Evolutionary conservation across 1,139 yeast species (phyloP).

Genomic region (Kluyveromyces marxianus): DNA sequence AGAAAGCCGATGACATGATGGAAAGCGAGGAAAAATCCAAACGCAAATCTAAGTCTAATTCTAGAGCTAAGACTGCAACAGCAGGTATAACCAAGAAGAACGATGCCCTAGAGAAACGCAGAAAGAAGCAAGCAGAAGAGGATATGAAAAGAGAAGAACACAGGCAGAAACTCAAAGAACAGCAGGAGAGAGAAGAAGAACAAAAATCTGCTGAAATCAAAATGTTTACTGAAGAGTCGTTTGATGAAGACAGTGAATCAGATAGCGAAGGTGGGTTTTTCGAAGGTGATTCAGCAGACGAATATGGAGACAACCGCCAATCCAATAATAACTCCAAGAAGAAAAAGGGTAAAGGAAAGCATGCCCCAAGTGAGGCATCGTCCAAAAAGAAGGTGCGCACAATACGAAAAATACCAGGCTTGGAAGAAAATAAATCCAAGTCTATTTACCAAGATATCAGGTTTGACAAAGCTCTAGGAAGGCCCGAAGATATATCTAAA

Average conservation of each 20-base stretch:
- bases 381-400: conserved; percentile 64
- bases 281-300: conserved; percentile 22
- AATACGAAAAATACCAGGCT: conserved; percentile 70
- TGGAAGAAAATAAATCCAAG: conserved; percentile 36
- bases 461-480: conserved; percentile 85
- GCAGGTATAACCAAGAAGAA: conserved; percentile 8
- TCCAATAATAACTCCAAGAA: conserved; percentile 13
- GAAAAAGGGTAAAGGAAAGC: conserved; percentile 45
- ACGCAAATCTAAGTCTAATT: not conserved
- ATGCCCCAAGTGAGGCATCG: conserved; percentile 74
- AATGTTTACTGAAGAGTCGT: conserved; percentile 22
- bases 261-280: conserved; percentile 25
- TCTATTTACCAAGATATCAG: conserved; percentile 68
- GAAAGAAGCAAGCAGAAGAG: conserved; percentile 10
- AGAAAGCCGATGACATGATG: conserved; percentile 47
- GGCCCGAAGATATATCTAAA: conserved; percentile 60
- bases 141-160: not conserved
- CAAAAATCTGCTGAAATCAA: not conserved
- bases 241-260: conserved; percentile 18
- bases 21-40: conserved; percentile 28
- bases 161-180: not conserved
- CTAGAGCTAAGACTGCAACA: conserved; percentile 1
- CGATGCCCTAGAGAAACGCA: conserved; percentile 8
- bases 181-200: not conserved
- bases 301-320: not conserved